These are phyloP conservation scores for Paxillus ammoniavirescens DNA, from an alignment of 768 basidiomycete species.

Conservation along the genomic window DNA sequence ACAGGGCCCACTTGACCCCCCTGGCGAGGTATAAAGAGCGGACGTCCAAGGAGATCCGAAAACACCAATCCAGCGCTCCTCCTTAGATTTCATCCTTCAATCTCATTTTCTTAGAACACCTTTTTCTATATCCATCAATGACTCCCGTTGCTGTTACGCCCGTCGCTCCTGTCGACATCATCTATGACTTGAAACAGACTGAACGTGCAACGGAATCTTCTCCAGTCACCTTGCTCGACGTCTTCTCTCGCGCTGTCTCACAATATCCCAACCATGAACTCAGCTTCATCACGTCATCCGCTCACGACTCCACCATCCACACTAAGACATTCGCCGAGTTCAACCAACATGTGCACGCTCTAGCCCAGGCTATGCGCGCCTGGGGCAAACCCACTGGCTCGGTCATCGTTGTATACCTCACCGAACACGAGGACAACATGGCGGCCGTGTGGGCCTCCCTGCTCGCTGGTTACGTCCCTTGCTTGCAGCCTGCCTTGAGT, in stretches of 20 bases:
- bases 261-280: slow-evolving; percentile 26
- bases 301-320: slow-evolving; percentile 28
- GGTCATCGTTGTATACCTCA: slow-evolving; percentile 28
- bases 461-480: slow-evolving; percentile 30
- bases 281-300: slow-evolving; percentile 26
- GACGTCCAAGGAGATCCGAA: slow-evolving; percentile 2
- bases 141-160: slow-evolving; percentile 8
- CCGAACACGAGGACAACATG: slow-evolving; percentile 35
- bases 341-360: slow-evolving; percentile 11
- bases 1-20: neutral
- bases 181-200: slow-evolving; percentile 11
- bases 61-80: neutral
- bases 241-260: slow-evolving; percentile 19
- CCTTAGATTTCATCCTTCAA: slow-evolving; percentile 1
- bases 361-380: slow-evolving; percentile 20
- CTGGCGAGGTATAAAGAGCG: slow-evolving; percentile 21
- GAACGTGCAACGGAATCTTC: slow-evolving; percentile 5
- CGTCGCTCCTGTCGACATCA: slow-evolving; percentile 5
- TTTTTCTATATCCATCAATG: slow-evolving; percentile 1
- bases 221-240: slow-evolving; percentile 20
- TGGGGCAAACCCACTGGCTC: slow-evolving; percentile 28
- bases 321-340: slow-evolving; percentile 25
- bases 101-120: neutral
- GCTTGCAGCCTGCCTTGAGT: slow-evolving; percentile 33
- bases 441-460: slow-evolving; percentile 31